phyloP scores from a whole-genome alignment of 1,139 yeast species.

The Yamadazyma taylorii region DNA sequence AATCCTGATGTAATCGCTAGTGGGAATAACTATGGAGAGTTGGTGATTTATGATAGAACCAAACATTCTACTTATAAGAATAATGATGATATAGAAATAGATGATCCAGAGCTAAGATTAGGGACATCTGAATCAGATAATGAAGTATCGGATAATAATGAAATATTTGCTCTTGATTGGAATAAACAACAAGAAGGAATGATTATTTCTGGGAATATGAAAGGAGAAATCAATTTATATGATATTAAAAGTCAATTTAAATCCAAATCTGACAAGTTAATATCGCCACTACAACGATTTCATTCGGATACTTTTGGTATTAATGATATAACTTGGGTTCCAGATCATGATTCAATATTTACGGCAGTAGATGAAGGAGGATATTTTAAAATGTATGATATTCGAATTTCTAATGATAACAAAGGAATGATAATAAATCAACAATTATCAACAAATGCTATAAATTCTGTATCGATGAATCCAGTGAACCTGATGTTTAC shows the following conservation, averaged over 20 bases:
- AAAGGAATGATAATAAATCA: slow-evolving; percentile 20
- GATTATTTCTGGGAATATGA: slow-evolving; percentile 36
- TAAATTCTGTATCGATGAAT: slow-evolving; percentile 69
- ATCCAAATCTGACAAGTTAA: slow-evolving; percentile 8
- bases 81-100: slow-evolving; percentile 29
- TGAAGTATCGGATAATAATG: slow-evolving; percentile 15
- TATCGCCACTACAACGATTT: slow-evolving; percentile 7
- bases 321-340: slow-evolving; percentile 64
- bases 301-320: slow-evolving; percentile 37
- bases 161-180: slow-evolving; percentile 49
- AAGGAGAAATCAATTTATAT: slow-evolving; percentile 34
- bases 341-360: slow-evolving; percentile 57
- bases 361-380: slow-evolving; percentile 61
- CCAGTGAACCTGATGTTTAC: slow-evolving; percentile 50
- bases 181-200: slow-evolving; percentile 39
- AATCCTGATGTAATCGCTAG: slow-evolving; percentile 46
- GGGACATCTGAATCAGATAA: slow-evolving; percentile 9
- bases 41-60: slow-evolving; percentile 52
- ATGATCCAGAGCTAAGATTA: slow-evolving; percentile 33
- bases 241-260: slow-evolving; percentile 30
- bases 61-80: slow-evolving; percentile 45
- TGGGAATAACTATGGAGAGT: slow-evolving; percentile 39
- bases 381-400: slow-evolving; percentile 49
- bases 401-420: slow-evolving; percentile 25
- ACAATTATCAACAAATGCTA: slow-evolving; percentile 43